Evolutionary conservation across 768 basidiomycete species (phyloP), one percentile per base, ranked within the genome.

Genomic region (Tricholoma saponaceum): DNA sequence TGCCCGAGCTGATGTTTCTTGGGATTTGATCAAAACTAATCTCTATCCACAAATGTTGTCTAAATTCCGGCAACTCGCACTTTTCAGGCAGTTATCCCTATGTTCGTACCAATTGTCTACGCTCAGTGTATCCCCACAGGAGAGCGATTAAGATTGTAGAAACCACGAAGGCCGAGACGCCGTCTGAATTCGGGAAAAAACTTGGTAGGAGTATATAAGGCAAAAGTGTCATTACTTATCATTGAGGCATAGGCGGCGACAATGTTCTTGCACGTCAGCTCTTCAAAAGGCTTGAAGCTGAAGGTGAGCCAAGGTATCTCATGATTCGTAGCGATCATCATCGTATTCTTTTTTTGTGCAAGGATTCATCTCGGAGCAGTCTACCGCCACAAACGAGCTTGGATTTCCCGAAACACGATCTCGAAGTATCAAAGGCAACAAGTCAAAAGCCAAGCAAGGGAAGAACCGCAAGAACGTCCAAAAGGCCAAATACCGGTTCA

Each of bases 1-100:
- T 32, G 76, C 89, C 47, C 81, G 77, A 51, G 79, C 77, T 12
- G 88, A 89, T 62, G 70, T 78, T 37, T 83, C 83, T 58, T 91
- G 89, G 86, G 82, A 86, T 46, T 73, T 91, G 16, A 85, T 90
- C 63, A 79, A 83, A 56, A 72, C 77, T 37, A 79, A 81, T 60
- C 67, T 83, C 33, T 84, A 85, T 62, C 79, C 82, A 51, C 67
- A 69, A 55, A 82, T 89, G 71, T 74, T 88, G 26, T 75, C 78
- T 9, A 84, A 84, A 58, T 90, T 84, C 70, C 81, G 81, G 62
- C 86, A 87, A 50, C 74, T 93, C 22, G 83, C 88, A 0, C 75
- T 85, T 26, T 89, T 90, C 67, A 83, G 90, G 90, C 87, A 49
- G 52, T 61, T 10, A 32, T 47, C 47, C 1, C 14, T 28, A 5